These are phyloP conservation scores for Chaetomium sp. DNA, from an alignment of 2,329 filamentous ascomycete species.

Conservation along the genomic window DNA sequence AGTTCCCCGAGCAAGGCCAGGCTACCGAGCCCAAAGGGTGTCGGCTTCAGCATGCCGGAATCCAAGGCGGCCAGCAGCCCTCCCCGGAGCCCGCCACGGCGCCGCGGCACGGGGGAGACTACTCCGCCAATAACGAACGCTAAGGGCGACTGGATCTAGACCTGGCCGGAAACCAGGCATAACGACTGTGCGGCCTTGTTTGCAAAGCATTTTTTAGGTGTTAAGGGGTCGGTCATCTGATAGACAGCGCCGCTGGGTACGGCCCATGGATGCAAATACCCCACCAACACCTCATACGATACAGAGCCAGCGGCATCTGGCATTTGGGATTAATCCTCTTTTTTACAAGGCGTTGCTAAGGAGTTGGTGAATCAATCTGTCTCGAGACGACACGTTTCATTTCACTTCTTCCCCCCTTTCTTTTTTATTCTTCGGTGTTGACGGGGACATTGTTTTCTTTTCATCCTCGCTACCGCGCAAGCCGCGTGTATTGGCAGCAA, in stretches of 20 bases:
- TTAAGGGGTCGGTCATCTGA: conserved; percentile 9
- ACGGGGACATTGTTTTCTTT: background rate
- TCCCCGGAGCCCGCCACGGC: conserved; percentile 27
- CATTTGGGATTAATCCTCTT: background rate
- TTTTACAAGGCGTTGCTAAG: conserved; percentile 15
- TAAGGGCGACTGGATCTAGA: conserved; percentile 41
- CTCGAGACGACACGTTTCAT: conserved; percentile 1
- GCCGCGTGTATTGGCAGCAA: background rate
- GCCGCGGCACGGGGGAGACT: conserved; percentile 27
- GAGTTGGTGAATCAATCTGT: conserved; percentile 1
- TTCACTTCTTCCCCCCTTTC: background rate
- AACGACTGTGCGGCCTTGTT: conserved; percentile 20
- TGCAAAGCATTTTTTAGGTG: conserved; percentile 31
- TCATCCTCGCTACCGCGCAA: background rate
- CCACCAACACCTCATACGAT: background rate
- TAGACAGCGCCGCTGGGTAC: conserved; percentile 19
- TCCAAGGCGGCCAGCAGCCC: conserved; percentile 28
- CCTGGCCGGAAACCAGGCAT: background rate
- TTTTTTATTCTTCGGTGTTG: background rate
- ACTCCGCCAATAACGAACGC: conserved; percentile 21
- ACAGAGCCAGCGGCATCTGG: background rate
- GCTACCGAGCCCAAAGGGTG: conserved; percentile 48
- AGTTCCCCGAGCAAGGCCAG: conserved; percentile 43
- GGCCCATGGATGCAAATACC: conserved; percentile 8
- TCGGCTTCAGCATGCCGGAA: conserved; percentile 44